These are phyloP conservation scores for Phytopythium aichiense DNA, from an alignment of 352 stramenopile species.

Conservation along the genomic window DNA sequence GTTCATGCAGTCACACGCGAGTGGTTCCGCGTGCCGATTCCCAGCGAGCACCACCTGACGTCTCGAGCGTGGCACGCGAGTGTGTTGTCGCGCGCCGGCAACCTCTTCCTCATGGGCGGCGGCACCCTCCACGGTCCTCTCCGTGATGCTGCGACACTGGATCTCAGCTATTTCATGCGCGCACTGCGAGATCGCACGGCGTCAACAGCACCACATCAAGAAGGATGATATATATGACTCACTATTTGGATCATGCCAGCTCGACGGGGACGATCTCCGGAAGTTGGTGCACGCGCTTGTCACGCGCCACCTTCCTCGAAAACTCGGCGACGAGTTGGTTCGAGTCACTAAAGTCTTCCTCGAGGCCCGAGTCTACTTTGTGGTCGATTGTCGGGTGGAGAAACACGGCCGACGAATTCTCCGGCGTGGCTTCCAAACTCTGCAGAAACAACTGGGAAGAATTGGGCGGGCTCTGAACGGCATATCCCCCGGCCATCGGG, in stretches of 20 bases:
- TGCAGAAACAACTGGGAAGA: constrained; percentile 54
- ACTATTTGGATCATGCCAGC: constrained; percentile 1
- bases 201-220: not conserved
- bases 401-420: constrained; percentile 56
- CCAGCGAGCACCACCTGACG: constrained; percentile 18
- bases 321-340: constrained; percentile 51
- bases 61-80: constrained; percentile 70
- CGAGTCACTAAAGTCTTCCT: constrained; percentile 54
- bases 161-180: constrained; percentile 32
- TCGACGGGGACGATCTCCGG: constrained; percentile 7
- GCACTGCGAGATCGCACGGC: not conserved
- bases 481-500: constrained; percentile 35
- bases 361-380: constrained; percentile 36
- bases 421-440: constrained; percentile 40
- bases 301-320: constrained; percentile 24
- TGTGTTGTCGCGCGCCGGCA: constrained; percentile 24
- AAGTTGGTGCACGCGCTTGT: constrained; percentile 18
- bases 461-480: constrained; percentile 11
- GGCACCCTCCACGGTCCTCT: constrained; percentile 57
- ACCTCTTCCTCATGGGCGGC: constrained; percentile 53
- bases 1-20: constrained; percentile 13
- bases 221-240: not conserved
- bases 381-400: constrained; percentile 60
- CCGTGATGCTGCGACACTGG: constrained; percentile 44
- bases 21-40: constrained; percentile 48